These are phyloP conservation scores for Kodamaea anthophila DNA, from an alignment of 1,139 yeast genomes.

Conservation along the genomic window DNA sequence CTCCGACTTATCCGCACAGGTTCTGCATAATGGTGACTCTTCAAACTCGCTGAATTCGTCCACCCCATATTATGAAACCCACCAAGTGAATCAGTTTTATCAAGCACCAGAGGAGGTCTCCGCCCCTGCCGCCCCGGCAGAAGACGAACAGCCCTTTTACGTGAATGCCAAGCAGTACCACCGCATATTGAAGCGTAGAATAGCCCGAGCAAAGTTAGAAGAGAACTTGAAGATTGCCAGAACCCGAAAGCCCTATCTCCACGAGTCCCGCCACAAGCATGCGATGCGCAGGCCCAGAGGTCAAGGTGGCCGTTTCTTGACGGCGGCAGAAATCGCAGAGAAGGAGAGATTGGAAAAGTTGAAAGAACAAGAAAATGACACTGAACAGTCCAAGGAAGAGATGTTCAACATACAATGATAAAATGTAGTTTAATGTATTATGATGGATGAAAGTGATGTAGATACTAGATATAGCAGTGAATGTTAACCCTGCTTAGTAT, in stretches of 20 bases:
- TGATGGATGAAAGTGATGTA: conserved; percentile 1
- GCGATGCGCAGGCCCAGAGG: conserved; percentile 99
- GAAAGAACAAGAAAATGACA: conserved; percentile 27
- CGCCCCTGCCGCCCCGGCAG: conserved; percentile 8
- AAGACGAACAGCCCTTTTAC: conserved; percentile 81
- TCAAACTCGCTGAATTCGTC: conserved; percentile 11
- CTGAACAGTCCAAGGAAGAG: conserved; percentile 4
- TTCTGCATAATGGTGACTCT: conserved; percentile 6
- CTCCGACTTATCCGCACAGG: not conserved
- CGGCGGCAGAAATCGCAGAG: conserved; percentile 95
- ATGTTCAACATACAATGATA: conserved; percentile 5
- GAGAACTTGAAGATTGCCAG: conserved; percentile 83
- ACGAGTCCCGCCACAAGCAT: conserved; percentile 96
- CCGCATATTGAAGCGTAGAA: conserved; percentile 83
- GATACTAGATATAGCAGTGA: not conserved
- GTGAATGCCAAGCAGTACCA: conserved; percentile 98
- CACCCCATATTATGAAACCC: conserved; percentile 12
- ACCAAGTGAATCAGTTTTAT: conserved; percentile 6
- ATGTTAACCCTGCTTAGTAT: too few relatives aligned
- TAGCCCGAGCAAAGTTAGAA: conserved; percentile 90
- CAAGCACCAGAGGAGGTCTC: conserved; percentile 7
- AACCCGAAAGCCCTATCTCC: conserved; percentile 89
- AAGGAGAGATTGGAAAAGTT: conserved; percentile 54
- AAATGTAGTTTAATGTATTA: conserved; percentile 5
- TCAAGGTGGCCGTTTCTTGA: conserved; percentile 93